Evolutionary conservation across 2,329 filamentous ascomycete species (phyloP), one percentile per base, ranked within the genome.

Genomic region (Mariannaea sp.): DNA sequence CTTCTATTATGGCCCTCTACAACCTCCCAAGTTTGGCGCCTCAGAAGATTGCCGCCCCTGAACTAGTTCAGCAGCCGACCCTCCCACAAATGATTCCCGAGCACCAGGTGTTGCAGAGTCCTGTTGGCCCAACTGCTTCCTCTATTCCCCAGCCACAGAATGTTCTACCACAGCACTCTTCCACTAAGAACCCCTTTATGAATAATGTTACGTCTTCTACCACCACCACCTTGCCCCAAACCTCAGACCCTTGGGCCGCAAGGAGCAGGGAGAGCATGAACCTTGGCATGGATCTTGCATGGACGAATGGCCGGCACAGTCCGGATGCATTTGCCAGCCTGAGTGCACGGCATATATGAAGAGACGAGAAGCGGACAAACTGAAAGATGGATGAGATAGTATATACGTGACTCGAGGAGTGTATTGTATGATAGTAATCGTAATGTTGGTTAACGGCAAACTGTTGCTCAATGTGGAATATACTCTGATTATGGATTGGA

Each of bases 281-380:
- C 49, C 79, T 85, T 60, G 81, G 88, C 33, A 77, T 84, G 70
- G 83, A 83, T 50, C 81, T 85, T 76, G 79, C 82, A 39, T 85
- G 82, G 82, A 78, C 78, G 64, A 87, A 86, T 62, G 89, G 89
- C 8, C 77, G 89, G 35, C 88, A 92, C 66, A 91, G 88, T 63
- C 89, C 89, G 3, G 89, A 92, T 71, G 89, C 89, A 12, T 92
- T 92, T 77, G 84, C 88, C 2, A 89, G 86, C 44, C 75, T 92
- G 58, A 90, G 87, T 65, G 84, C 87, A 46, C 76, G 81, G 60
- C 79, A 81, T 65, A 73, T 69, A 66, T 79, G 62, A 73, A 66
- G 50, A 69, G 59, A 72, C 55, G 54, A 60, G 32, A 54, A 44
- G 17, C 49, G 41, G 20, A 35, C 42, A 47, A 17, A 59, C 56